phyloP scores from a whole-genome alignment of 2,329 filamentous ascomycete genomes.

The Pseudogymnoascus sp. region DNA sequence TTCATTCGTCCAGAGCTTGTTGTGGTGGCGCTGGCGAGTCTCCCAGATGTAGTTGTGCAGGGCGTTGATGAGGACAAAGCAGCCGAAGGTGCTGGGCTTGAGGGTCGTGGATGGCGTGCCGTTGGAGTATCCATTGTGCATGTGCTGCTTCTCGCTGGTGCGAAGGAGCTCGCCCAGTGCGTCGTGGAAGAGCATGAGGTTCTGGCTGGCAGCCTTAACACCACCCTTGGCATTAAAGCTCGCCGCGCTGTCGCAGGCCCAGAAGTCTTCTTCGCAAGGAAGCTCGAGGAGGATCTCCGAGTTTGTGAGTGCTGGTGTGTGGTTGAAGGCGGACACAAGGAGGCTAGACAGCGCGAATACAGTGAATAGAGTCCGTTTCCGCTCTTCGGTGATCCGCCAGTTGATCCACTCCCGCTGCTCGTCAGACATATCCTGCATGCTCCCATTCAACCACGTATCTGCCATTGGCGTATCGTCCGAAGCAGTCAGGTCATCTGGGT shows the following conservation, averaged over 20 bases:
- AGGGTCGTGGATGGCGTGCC: constrained; percentile 52
- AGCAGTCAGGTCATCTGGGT: constrained; percentile 34
- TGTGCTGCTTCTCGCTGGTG: constrained; percentile 55
- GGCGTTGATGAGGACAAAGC: constrained; percentile 84
- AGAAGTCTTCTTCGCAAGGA: constrained; percentile 89
- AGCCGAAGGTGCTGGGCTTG: constrained; percentile 84
- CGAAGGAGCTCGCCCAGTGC: constrained; percentile 75
- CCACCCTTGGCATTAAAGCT: constrained; percentile 75
- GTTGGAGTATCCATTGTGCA: constrained; percentile 38
- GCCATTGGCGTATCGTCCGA: constrained; percentile 51
- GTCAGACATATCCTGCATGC: constrained; percentile 36
- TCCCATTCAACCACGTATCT: constrained; percentile 43
- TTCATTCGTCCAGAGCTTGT: constrained; percentile 79
- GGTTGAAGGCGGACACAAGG: constrained; percentile 86
- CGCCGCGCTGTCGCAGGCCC: constrained; percentile 74
- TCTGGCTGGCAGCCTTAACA: constrained; percentile 57
- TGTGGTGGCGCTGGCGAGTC: constrained; percentile 81
- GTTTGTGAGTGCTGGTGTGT: constrained; percentile 83
- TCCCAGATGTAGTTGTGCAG: constrained; percentile 99
- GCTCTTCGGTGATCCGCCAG: constrained; percentile 84
- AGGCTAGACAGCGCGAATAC: constrained; percentile 90
- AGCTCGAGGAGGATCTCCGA: constrained; percentile 86
- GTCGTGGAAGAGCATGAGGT: constrained; percentile 69
- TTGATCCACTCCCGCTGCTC: constrained; percentile 74
- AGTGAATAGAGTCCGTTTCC: constrained; percentile 84